These are phyloP conservation scores for Ilyonectria mors-panacis DNA, from an alignment of 2,329 filamentous ascomycete genomes.

Conservation along the genomic window DNA sequence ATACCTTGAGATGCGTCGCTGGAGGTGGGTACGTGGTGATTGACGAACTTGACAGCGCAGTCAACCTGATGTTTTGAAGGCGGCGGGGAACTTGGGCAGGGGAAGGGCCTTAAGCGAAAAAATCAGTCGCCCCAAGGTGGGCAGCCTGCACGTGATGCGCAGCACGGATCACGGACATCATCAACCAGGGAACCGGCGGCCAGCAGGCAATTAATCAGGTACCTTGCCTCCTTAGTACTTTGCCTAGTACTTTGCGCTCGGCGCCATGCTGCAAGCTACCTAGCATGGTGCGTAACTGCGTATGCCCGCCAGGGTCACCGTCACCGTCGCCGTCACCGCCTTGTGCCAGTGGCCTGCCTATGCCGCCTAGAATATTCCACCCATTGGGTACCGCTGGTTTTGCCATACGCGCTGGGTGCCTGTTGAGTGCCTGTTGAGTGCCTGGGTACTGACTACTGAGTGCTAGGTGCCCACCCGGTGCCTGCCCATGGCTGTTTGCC, in stretches of 20 bases:
- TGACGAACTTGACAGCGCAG: conserved; percentile 55
- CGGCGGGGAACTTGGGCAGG: conserved; percentile 59
- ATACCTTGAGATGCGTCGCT: conserved; percentile 48
- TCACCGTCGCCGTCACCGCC: conserved; percentile 41
- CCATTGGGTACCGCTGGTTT: conserved; percentile 41
- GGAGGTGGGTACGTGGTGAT: conserved; percentile 52
- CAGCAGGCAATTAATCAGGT: not conserved
- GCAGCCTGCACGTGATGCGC: conserved; percentile 53
- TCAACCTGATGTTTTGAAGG: conserved; percentile 60
- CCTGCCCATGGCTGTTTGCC: not conserved
- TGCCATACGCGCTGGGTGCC: conserved; percentile 22
- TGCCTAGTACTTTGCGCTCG: conserved; percentile 1
- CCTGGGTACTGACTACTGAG: not conserved
- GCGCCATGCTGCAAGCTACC: conserved; percentile 16
- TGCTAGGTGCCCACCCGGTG: not conserved
- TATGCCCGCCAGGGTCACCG: conserved; percentile 20
- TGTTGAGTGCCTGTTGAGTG: conserved; percentile 18
- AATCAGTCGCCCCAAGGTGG: conserved; percentile 57
- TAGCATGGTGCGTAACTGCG: not conserved
- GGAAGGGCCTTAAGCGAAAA: conserved; percentile 59
- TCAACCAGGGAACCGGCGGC: conserved; percentile 10
- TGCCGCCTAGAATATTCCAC: conserved; percentile 47
- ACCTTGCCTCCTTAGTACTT: not conserved
- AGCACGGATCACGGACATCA: conserved; percentile 36
- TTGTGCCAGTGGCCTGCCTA: conserved; percentile 18